These are phyloP conservation scores for Epicoccum nigrum DNA, from an alignment of 2,329 filamentous ascomycete genomes.

Conservation along the genomic window DNA sequence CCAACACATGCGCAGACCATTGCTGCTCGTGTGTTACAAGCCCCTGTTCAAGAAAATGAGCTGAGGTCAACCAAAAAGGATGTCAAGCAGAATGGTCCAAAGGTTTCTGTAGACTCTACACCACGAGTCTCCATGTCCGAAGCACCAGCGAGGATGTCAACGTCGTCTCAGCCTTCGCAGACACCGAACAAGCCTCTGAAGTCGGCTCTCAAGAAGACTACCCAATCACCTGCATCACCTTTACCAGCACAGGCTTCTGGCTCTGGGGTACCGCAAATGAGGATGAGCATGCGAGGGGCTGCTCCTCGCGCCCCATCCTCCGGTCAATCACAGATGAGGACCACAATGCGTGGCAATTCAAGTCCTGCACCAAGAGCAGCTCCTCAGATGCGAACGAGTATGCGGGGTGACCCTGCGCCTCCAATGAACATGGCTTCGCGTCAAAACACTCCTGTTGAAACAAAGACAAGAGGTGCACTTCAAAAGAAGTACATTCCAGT, in stretches of 20 bases:
- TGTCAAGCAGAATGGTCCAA: neutral
- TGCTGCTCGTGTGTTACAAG: conserved; percentile 18
- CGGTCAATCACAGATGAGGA: conserved; percentile 36
- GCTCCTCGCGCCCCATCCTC: conserved; percentile 14
- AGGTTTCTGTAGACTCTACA: neutral
- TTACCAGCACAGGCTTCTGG: conserved; percentile 16
- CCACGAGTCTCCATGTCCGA: conserved; percentile 9
- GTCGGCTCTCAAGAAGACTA: conserved; percentile 51
- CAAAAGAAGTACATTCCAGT: conserved; percentile 49
- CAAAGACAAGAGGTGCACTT: conserved; percentile 43
- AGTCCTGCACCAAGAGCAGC: conserved; percentile 16
- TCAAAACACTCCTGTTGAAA: conserved; percentile 37
- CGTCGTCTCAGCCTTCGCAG: conserved; percentile 20
- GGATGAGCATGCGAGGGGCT: conserved; percentile 44
- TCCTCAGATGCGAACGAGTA: conserved; percentile 45
- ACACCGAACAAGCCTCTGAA: conserved; percentile 44
- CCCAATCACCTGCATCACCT: conserved; percentile 24
- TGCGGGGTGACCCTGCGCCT: conserved; percentile 44
- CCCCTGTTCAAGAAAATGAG: conserved; percentile 16
- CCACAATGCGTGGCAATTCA: conserved; percentile 41
- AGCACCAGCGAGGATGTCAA: conserved; percentile 3
- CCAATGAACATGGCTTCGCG: conserved; percentile 37
- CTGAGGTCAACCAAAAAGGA: conserved; percentile 10
- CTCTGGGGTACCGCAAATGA: conserved; percentile 39
- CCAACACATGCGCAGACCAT: conserved; percentile 7